phyloP scores from a whole-genome alignment of 805 yeast genomes.

The Candida boidinii region DNA sequence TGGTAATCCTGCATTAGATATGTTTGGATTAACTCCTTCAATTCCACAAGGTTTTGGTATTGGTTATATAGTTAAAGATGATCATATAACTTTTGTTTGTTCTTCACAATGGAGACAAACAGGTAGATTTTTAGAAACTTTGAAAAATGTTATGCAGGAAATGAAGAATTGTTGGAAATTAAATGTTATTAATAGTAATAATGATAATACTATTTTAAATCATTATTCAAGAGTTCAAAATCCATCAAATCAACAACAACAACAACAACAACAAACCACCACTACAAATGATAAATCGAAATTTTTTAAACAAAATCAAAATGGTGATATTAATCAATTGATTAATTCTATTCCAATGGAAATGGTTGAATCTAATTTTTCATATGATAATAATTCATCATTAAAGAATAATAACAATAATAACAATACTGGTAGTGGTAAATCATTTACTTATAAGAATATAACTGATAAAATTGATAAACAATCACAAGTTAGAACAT shows the following conservation, averaged over 20 bases:
- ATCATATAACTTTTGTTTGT: slow-evolving; percentile 40
- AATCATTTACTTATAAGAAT: slow-evolving; percentile 1
- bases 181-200: no score
- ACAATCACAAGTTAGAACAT: slow-evolving; percentile 5
- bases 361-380: slow-evolving; percentile 20
- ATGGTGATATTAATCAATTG: slow-evolving; percentile 17
- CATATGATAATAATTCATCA: no score
- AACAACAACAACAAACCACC: no score
- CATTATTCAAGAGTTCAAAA: no score
- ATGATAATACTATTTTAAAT: no score
- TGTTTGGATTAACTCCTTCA: slow-evolving; percentile 55
- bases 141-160: slow-evolving; percentile 41
- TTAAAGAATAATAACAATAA: not conserved
- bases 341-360: slow-evolving; percentile 25
- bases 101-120: slow-evolving; percentile 57
- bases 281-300: no score
- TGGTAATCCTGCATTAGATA: slow-evolving; percentile 50
- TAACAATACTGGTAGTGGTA: not conserved
- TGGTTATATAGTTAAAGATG: slow-evolving; percentile 47
- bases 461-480: slow-evolving; percentile 3
- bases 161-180: slow-evolving; percentile 28
- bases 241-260: no score
- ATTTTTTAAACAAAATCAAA: not conserved
- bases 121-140: slow-evolving; percentile 42
- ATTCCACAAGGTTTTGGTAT: slow-evolving; percentile 51